Percentiles rank a stretch among this genome's conserved stretches.
These are phyloP conservation scores for Mycena indigotica DNA, from an alignment of 768 basidiomycete species.

Conservation along the genomic window DNA sequence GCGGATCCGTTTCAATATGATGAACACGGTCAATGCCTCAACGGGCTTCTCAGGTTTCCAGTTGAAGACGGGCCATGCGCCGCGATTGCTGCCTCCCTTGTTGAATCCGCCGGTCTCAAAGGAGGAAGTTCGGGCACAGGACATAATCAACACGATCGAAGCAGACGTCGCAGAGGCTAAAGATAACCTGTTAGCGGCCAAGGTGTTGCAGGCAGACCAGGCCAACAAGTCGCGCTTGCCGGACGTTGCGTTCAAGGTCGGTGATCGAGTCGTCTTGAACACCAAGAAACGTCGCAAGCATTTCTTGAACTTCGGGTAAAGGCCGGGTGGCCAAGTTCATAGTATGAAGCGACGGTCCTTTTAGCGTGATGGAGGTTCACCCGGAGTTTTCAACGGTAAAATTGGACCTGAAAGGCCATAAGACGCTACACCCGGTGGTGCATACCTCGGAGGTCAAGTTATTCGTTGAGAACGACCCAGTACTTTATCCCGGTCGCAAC, in stretches of 20 bases:
- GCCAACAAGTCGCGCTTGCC: slow-evolving; percentile 31
- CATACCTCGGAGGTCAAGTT: slow-evolving; percentile 34
- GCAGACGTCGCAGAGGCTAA: slow-evolving; percentile 30
- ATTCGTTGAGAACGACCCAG: slow-evolving; percentile 32
- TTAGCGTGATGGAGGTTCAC: slow-evolving; percentile 20
- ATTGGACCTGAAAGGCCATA: slow-evolving; percentile 33
- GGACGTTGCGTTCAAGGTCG: slow-evolving; percentile 29
- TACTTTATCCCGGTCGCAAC: slow-evolving; percentile 31
- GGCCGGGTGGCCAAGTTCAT: slow-evolving; percentile 45
- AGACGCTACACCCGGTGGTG: slow-evolving; percentile 32
- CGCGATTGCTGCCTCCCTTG: slow-evolving; percentile 27
- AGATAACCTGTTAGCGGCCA: slow-evolving; percentile 33
- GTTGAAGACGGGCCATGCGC: slow-evolving; percentile 22
- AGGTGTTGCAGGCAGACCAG: slow-evolving; percentile 31
- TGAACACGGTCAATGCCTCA: slow-evolving; percentile 27
- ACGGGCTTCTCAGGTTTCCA: slow-evolving; percentile 30
- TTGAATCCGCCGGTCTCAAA: background rate
- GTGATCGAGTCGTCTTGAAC: slow-evolving; percentile 40
- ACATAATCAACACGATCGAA: background rate
- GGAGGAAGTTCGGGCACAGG: background rate
- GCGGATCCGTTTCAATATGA: slow-evolving; percentile 28
- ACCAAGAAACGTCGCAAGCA: slow-evolving; percentile 33
- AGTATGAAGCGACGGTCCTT: slow-evolving; percentile 37
- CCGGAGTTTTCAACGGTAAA: slow-evolving; percentile 10
- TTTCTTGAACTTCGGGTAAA: slow-evolving; percentile 33